phyloP scores from a whole-genome alignment of 495 filamentous ascomycete species.

The Hypoxylon cercidicola region DNA sequence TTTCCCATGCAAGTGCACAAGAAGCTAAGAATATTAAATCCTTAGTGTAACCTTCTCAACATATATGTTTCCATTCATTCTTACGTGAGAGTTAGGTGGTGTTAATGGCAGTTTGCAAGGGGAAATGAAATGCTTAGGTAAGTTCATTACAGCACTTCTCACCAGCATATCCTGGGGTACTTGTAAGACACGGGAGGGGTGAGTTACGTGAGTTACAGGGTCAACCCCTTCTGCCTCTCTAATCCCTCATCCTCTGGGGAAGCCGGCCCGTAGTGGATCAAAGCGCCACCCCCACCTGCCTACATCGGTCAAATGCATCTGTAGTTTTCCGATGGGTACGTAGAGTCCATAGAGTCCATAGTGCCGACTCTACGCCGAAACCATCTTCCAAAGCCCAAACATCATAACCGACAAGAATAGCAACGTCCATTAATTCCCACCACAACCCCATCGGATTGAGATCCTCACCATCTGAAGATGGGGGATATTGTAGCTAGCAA shows the following conservation, averaged over 20 bases:
- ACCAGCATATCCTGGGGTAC: too few species aligned
- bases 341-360: neutral
- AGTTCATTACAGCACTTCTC: too few species aligned
- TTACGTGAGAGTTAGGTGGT: too few species aligned
- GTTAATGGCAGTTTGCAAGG: too few species aligned
- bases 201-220: too few species aligned
- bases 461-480: constrained; percentile 44
- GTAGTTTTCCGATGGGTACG: neutral
- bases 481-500: constrained; percentile 55
- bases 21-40: too few species aligned
- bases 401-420: neutral
- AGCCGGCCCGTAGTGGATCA: constrained; percentile 31
- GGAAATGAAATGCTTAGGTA: too few species aligned
- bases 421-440: neutral
- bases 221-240: neutral
- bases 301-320: constrained; percentile 10
- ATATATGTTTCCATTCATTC: too few species aligned
- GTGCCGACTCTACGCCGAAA: constrained; percentile 31
- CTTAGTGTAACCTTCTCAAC: too few species aligned
- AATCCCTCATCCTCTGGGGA: constrained; percentile 19
- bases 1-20: too few species aligned
- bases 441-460: neutral
- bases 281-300: constrained; percentile 29
- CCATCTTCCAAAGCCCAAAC: constrained; percentile 6
- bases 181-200: too few species aligned